Conservation (phyloP, 768 basidiomycete species). For the Boletellus sp. region DNA sequence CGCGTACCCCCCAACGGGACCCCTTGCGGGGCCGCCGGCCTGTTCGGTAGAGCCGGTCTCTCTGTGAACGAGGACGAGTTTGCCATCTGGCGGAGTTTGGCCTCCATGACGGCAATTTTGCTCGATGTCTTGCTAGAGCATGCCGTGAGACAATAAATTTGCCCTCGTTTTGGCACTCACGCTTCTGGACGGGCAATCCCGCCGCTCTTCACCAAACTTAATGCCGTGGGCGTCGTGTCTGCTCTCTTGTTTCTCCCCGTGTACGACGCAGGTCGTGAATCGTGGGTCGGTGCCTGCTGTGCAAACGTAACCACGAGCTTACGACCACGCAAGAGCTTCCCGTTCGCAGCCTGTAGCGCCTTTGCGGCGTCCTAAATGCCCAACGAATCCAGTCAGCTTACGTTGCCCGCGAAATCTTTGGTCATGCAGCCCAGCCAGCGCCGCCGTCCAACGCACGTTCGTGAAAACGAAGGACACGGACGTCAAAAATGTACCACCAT, state of each 20-base stretch:
- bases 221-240: conserved; percentile 75
- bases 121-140: conserved; percentile 57
- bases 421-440: conserved; percentile 16
- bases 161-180: conserved; percentile 30
- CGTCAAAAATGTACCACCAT: conserved; percentile 24
- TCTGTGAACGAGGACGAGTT: conserved; percentile 21
- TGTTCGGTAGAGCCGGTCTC: conserved; percentile 21
- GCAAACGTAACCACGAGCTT: conserved; percentile 91
- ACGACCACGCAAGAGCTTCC: conserved; percentile 79
- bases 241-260: conserved; percentile 39
- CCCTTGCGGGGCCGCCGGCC: conserved; percentile 9
- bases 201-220: conserved; percentile 84
- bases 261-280: conserved; percentile 27
- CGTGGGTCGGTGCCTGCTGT: conserved; percentile 65
- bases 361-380: conserved; percentile 74
- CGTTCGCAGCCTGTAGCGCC: conserved; percentile 70
- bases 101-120: conserved; percentile 96
- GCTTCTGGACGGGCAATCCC: conserved; percentile 44
- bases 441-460: conserved; percentile 18
- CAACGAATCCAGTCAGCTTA: conserved; percentile 22
- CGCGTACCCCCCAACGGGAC: neutral
- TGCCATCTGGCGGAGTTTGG: conserved; percentile 84
- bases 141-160: conserved; percentile 7
- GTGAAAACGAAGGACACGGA: conserved; percentile 19
- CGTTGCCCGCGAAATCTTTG: conserved; percentile 14